Percentiles rank a stretch among this genome's conserved stretches.
phyloP scores from a whole-genome alignment of 2,329 filamentous ascomycete species.

The Aspergillus candidus region DNA sequence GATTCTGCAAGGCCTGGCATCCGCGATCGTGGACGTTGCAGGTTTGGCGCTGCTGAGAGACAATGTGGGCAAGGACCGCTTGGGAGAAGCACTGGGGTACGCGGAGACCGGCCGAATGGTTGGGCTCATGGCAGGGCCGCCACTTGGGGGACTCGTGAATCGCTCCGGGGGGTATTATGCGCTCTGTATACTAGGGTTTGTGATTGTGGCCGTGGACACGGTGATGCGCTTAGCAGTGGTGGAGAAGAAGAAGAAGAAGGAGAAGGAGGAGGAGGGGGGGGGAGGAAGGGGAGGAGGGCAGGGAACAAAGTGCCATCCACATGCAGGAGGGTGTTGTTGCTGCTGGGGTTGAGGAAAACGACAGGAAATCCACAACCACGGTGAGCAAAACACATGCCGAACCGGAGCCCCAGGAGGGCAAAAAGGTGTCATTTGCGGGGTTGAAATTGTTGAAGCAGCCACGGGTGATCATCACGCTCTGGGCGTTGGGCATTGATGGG shows the following conservation, averaged over 20 bases:
- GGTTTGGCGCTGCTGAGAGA: conserved; percentile 54
- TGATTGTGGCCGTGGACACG: conserved; percentile 53
- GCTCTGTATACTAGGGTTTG: conserved; percentile 52
- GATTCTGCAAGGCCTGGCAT: conserved; percentile 51
- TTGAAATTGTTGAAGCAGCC: conserved; percentile 2
- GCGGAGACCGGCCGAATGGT: conserved; percentile 51
- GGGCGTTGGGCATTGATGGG: conserved; percentile 1
- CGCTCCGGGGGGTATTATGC: conserved; percentile 51
- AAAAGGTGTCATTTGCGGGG: conserved; percentile 24
- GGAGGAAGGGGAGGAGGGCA: too few relatives aligned
- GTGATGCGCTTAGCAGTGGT: conserved; percentile 53
- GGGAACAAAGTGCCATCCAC: too few relatives aligned
- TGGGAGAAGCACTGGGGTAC: conserved; percentile 56
- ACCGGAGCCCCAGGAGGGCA: neutral
- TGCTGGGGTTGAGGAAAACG: too few relatives aligned
- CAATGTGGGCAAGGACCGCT: conserved; percentile 49
- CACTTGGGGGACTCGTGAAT: conserved; percentile 55
- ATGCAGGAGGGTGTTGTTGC: too few relatives aligned
- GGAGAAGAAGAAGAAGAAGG: conserved; percentile 49
- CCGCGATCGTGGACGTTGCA: conserved; percentile 55
- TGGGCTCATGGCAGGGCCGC: conserved; percentile 50
- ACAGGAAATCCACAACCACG: too few relatives aligned
- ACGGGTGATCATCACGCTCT: conserved; percentile 5
- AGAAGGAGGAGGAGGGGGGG: too few relatives aligned
- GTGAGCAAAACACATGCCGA: neutral